phyloP scores from a whole-genome alignment of 805 yeast genomes.

The Candida insectorum region DNA sequence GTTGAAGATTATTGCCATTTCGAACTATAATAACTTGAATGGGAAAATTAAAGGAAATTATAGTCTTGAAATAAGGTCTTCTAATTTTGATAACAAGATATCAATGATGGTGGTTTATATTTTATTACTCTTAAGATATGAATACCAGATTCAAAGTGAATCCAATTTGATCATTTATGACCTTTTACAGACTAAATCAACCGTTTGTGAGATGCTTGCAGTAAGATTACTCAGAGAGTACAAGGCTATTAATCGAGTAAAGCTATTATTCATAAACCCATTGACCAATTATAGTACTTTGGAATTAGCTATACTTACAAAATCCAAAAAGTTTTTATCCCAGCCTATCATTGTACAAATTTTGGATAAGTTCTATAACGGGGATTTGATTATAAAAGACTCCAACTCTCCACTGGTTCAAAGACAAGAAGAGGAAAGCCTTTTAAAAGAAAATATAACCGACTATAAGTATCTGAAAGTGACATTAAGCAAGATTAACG shows the following conservation, averaged over 20 bases:
- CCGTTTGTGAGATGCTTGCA: constrained; percentile 52
- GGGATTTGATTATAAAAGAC: constrained; percentile 36
- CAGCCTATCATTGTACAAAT: constrained; percentile 50
- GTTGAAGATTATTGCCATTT: constrained; percentile 34
- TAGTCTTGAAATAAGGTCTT: constrained; percentile 18
- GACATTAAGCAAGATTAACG: constrained; percentile 26
- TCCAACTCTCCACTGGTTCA: no score
- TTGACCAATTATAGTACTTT: constrained; percentile 44
- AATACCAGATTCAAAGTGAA: constrained; percentile 37
- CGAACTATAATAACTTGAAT: constrained; percentile 32
- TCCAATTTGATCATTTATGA: constrained; percentile 36
- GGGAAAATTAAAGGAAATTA: constrained; percentile 30
- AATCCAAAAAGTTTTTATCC: constrained; percentile 48
- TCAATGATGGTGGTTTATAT: constrained; percentile 28
- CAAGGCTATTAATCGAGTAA: constrained; percentile 39
- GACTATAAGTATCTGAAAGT: constrained; percentile 31
- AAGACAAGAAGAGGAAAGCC: constrained; percentile 9
- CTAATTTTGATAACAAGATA: constrained; percentile 14
- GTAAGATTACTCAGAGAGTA: constrained; percentile 47
- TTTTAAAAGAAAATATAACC: constrained; percentile 17
- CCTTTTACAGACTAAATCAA: constrained; percentile 42
- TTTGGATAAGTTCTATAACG: constrained; percentile 49
- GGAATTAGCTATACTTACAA: constrained; percentile 51
- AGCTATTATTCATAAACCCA: constrained; percentile 46
- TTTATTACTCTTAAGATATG: constrained; percentile 33